These are phyloP conservation scores for Rubroboletus satanas DNA, from an alignment of 768 basidiomycete species.

Conservation along the genomic window DNA sequence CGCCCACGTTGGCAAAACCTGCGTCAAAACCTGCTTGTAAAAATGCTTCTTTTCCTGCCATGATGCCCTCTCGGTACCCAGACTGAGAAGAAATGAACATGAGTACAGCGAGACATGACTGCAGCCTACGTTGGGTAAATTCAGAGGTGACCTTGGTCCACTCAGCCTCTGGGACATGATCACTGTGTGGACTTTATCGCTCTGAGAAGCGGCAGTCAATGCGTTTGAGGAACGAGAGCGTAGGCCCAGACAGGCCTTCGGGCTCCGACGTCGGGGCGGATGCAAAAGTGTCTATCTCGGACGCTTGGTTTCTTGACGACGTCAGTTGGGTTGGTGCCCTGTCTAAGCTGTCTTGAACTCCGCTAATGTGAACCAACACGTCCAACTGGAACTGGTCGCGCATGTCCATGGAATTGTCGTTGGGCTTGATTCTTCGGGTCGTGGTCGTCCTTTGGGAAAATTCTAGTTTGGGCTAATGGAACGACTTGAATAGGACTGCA, in stretches of 20 bases:
- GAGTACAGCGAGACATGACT: not conserved
- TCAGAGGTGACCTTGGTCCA: conserved; percentile 66
- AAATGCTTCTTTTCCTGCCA: conserved; percentile 81
- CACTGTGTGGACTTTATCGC: conserved; percentile 32
- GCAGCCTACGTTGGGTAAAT: conserved; percentile 60
- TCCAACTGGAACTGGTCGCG: conserved; percentile 31
- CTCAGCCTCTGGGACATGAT: conserved; percentile 45
- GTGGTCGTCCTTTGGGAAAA: conserved; percentile 15
- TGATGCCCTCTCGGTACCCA: conserved; percentile 96
- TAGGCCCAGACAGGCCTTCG: no score
- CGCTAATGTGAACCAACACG: not conserved
- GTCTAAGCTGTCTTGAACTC: no score
- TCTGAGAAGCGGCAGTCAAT: no score
- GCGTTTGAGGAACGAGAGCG: no score
- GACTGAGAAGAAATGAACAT: conserved; percentile 44
- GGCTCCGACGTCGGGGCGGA: no score
- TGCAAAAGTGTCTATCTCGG: no score
- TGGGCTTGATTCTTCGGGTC: conserved; percentile 24
- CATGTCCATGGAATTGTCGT: conserved; percentile 20
- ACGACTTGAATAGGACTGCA: no score
- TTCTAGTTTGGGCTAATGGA: no score
- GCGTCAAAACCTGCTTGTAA: conserved; percentile 89
- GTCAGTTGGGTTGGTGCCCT: no score
- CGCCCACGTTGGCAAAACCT: conserved; percentile 72
- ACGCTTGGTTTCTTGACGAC: no score